phyloP scores from a whole-genome alignment of 371 early-diverging fungal genomes.

The Mortierella sp. region DNA sequence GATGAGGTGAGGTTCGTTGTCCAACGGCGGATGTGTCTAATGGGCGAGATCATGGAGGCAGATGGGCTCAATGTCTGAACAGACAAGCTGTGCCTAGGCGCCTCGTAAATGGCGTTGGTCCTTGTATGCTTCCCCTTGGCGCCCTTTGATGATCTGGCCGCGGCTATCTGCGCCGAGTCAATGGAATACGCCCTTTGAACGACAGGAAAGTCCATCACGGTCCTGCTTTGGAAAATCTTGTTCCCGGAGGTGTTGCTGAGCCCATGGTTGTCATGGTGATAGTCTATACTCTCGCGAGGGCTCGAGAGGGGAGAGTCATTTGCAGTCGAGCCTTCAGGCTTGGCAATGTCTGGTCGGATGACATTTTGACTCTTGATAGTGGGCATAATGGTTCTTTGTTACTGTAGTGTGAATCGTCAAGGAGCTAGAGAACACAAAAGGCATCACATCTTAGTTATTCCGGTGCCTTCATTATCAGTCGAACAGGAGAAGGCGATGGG shows the following conservation, averaged over 20 bases:
- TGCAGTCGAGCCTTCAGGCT: neutral
- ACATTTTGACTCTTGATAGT: constrained; percentile 26
- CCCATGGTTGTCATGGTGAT: constrained; percentile 1
- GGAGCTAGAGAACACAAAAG: neutral
- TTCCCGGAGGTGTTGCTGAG: neutral
- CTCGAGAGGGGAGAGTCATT: constrained; percentile 1
- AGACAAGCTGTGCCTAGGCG: too few species aligned
- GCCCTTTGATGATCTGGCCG: too few species aligned
- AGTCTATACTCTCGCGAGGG: constrained; percentile 6
- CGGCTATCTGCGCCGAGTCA: neutral
- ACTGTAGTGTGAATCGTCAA: neutral
- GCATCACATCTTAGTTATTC: too few species aligned
- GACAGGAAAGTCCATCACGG: too few species aligned
- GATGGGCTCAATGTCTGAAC: constrained; percentile 2
- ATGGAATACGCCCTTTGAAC: too few species aligned
- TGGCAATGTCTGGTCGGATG: constrained; percentile 23
- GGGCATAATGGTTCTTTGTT: constrained; percentile 1
- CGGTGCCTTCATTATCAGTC: too few species aligned
- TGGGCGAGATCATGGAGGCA: constrained; percentile 15
- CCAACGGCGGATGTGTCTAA: constrained; percentile 46
- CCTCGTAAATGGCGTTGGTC: too few species aligned
- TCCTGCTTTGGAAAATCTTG: too few species aligned
- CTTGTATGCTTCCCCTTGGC: too few species aligned
- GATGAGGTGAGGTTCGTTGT: constrained; percentile 26
- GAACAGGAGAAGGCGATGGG: too few species aligned